phyloP scores from a whole-genome alignment of 306 rosid genomes.

The Canavalia gladiata region DNA sequence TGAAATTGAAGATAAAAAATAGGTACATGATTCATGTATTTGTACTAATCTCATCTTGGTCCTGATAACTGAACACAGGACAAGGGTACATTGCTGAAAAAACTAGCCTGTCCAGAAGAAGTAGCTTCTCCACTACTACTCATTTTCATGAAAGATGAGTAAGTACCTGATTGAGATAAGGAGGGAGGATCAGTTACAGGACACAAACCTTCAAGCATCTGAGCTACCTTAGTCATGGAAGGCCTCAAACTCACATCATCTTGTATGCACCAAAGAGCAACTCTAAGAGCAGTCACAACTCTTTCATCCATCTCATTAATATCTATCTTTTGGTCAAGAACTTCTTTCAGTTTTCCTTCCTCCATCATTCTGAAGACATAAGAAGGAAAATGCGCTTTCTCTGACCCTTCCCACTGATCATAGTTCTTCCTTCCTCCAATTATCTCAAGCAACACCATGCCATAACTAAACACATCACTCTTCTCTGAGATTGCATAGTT shows the following conservation, averaged over 20 bases:
- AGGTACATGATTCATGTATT: neutral
- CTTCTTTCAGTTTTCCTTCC: slow-evolving; percentile 58
- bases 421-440: slow-evolving; percentile 89
- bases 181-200: slow-evolving; percentile 70
- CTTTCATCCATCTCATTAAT: slow-evolving; percentile 65
- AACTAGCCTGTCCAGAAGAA: slow-evolving; percentile 78
- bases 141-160: slow-evolving; percentile 62
- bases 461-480: slow-evolving; percentile 93
- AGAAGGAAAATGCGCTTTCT: slow-evolving; percentile 85
- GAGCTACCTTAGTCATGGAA: slow-evolving; percentile 83
- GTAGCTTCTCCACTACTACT: slow-evolving; percentile 70
- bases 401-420: slow-evolving; percentile 72
- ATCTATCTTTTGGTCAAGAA: slow-evolving; percentile 64
- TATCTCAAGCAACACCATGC: slow-evolving; percentile 88
- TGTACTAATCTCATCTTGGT: slow-evolving; percentile 64
- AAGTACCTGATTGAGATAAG: slow-evolving; percentile 61
- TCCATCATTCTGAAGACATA: slow-evolving; percentile 82
- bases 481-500: slow-evolving; percentile 95
- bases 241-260: slow-evolving; percentile 84
- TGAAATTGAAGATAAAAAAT: slow-evolving; percentile 6
- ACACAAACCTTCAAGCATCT: slow-evolving; percentile 89
- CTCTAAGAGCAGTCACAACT: slow-evolving; percentile 57
- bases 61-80: slow-evolving; percentile 86
- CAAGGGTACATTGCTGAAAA: slow-evolving; percentile 66
- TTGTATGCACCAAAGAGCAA: slow-evolving; percentile 91